Conservation (phyloP, 371 early-diverging fungal species). For the Mortierella sp. region DNA sequence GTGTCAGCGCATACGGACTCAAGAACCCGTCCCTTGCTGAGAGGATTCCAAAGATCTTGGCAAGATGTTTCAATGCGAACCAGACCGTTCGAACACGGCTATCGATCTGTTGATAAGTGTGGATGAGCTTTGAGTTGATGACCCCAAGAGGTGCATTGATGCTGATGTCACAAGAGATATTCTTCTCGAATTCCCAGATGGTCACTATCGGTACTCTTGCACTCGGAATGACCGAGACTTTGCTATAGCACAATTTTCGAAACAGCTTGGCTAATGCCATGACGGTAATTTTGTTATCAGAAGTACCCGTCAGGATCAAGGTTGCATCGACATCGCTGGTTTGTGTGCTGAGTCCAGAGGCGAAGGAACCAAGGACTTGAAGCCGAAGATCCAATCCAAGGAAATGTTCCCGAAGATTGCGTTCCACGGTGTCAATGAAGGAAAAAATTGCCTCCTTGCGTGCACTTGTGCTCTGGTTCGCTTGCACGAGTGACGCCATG, state of each 20-base stretch:
- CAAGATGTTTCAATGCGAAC: conserved; percentile 65
- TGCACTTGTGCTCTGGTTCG: too few relatives aligned
- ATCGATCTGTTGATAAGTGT: conserved; percentile 64
- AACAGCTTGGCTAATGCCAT: neutral
- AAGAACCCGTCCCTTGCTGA: conserved; percentile 35
- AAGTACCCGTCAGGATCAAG: too few relatives aligned
- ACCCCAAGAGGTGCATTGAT: conserved; percentile 66
- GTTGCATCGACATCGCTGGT: conserved; percentile 3
- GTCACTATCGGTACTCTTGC: conserved; percentile 76
- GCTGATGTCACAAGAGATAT: conserved; percentile 64
- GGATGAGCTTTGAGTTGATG: conserved; percentile 67
- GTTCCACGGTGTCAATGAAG: neutral
- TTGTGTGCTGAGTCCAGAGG: neutral
- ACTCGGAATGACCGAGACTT: neutral
- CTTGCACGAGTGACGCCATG: too few relatives aligned
- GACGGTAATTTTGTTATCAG: too few relatives aligned
- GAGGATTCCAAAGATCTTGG: conserved; percentile 57
- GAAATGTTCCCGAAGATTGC: too few relatives aligned
- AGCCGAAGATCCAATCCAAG: neutral
- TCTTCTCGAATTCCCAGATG: conserved; percentile 66
- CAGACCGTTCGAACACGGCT: conserved; percentile 65
- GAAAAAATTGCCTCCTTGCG: too few relatives aligned
- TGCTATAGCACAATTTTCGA: neutral
- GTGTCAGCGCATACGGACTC: conserved; percentile 47
- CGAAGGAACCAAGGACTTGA: conserved; percentile 1